Percentiles rank a stretch among this genome's conserved stretches.
Evolutionary conservation across 768 basidiomycete species (phyloP).

Genomic region (Russula griseocarnosa): DNA sequence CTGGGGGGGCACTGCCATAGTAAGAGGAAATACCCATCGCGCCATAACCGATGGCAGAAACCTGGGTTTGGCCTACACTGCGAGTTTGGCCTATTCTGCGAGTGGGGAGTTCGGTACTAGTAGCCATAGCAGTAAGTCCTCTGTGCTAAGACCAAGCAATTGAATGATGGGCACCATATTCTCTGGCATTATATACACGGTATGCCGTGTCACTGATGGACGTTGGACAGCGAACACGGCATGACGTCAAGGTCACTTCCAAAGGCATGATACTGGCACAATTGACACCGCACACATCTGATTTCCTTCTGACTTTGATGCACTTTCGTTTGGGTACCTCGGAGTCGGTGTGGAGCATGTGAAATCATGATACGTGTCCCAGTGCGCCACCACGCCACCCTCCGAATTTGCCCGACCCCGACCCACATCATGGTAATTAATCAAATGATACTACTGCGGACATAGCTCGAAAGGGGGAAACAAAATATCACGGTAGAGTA

Average conservation of each 20-base stretch:
- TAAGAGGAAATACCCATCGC: conserved; percentile 52
- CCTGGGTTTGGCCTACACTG: conserved; percentile 43
- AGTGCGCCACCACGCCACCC: background rate
- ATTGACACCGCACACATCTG: background rate
- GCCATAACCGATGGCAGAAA: conserved; percentile 58
- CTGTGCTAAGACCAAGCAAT: background rate
- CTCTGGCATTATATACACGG: background rate
- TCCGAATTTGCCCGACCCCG: too few relatives aligned
- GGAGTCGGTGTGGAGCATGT: background rate
- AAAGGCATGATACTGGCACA: too few relatives aligned
- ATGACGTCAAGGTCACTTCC: background rate
- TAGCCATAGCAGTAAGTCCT: background rate
- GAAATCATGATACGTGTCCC: background rate
- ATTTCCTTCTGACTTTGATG: background rate
- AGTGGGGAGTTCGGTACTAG: conserved; percentile 33
- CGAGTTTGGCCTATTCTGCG: conserved; percentile 47
- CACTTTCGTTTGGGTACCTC: background rate
- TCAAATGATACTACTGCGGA: too few relatives aligned
- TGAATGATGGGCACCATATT: background rate
- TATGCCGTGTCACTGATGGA: too few relatives aligned
- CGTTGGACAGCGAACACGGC: background rate
- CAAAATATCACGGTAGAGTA: background rate
- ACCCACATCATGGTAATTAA: too few relatives aligned
- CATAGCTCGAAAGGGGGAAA: background rate
- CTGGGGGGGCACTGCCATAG: conserved; percentile 45